Evolutionary conservation across 441 rosid genomes (phyloP), one percentile per base, ranked within the genome.

Genomic region (Corymbia calophylla): DNA sequence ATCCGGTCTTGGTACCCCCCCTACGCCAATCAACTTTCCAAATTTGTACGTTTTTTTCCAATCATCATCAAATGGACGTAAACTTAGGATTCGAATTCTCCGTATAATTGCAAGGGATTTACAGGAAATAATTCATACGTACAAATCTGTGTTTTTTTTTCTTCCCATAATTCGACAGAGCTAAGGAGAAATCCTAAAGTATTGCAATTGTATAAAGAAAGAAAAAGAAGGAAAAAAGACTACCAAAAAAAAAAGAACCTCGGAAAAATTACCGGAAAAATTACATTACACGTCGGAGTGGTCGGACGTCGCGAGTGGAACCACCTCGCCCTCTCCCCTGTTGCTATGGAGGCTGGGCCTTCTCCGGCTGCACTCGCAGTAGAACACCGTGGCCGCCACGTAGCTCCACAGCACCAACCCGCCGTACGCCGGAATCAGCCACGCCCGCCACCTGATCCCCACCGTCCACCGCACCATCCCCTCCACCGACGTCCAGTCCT

Each of bases 361-460:
- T 39, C 44, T 39, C 44, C 44, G 44, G 44, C 44, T 5, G 44
- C 44, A 39, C 5, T 94, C 97, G 55, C 94, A 88, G 91, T 95
- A 96, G 92, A 94, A 95, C 62, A 95, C 94, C 0, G 98, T 93
- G 11, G 92, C 90, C 2, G 92, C 95, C 3, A 93, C 95, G 62
- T 92, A 95, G 86, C 97, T 94, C 96, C 95, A 89, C 21, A 96
- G 89, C 91, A 96, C 91, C 87, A 91, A 91, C 54, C 88, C 91
- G 5, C 94, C 99, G 87, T 96, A 95, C 87, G 94, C 35, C 87
- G 91, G 93, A 32, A 92, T 92, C 89, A 94, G 87, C 84, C 81
- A 94, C 62, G 91, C 88, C 88, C 91, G 90, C 25, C 92, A 91
- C 62, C 87, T 88, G 29, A 89, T 88, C 93, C 91, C 88, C 81